phyloP scores from a whole-genome alignment of 805 yeast species.

The Sugiyamaella floridensis region DNA sequence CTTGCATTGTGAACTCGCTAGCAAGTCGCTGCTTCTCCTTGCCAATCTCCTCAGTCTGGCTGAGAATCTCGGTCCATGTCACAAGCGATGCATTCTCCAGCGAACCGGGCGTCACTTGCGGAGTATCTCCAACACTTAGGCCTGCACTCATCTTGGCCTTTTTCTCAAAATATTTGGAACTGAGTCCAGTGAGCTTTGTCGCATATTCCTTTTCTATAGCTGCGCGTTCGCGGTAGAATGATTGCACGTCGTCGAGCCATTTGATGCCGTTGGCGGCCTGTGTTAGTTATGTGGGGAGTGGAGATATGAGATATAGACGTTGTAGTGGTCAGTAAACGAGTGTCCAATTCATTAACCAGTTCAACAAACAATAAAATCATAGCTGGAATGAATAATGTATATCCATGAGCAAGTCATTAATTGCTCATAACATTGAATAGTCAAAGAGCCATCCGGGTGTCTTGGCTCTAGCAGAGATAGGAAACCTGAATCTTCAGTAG shows the following conservation, averaged over 20 bases:
- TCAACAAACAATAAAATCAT: too few species aligned
- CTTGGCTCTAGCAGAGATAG: too few species aligned
- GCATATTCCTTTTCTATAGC: slow-evolving; percentile 79
- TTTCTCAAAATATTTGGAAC: slow-evolving; percentile 63
- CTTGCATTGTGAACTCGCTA: slow-evolving; percentile 49
- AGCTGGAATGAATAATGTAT: too few species aligned
- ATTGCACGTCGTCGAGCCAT: slow-evolving; percentile 74
- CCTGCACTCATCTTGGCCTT: slow-evolving; percentile 63
- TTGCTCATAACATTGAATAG: too few species aligned
- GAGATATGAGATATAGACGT: too few species aligned
- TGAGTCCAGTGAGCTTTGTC: slow-evolving; percentile 52
- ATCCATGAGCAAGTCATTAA: too few species aligned
- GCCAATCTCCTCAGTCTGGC: slow-evolving; percentile 76
- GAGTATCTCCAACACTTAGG: slow-evolving; percentile 84
- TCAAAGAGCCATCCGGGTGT: too few species aligned
- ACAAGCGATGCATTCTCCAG: slow-evolving; percentile 80
- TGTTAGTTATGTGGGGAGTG: not conserved
- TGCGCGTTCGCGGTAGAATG: slow-evolving; percentile 79
- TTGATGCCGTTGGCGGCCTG: slow-evolving; percentile 49
- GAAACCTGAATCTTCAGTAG: too few species aligned
- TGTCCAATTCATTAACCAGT: too few species aligned
- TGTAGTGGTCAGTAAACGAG: too few species aligned
- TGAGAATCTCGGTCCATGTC: slow-evolving; percentile 81
- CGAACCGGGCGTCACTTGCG: slow-evolving; percentile 90
- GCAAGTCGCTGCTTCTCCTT: slow-evolving; percentile 56